Evolutionary conservation across 2,329 filamentous ascomycete genomes (phyloP).

Genomic region (Coniochaeta sp.): DNA sequence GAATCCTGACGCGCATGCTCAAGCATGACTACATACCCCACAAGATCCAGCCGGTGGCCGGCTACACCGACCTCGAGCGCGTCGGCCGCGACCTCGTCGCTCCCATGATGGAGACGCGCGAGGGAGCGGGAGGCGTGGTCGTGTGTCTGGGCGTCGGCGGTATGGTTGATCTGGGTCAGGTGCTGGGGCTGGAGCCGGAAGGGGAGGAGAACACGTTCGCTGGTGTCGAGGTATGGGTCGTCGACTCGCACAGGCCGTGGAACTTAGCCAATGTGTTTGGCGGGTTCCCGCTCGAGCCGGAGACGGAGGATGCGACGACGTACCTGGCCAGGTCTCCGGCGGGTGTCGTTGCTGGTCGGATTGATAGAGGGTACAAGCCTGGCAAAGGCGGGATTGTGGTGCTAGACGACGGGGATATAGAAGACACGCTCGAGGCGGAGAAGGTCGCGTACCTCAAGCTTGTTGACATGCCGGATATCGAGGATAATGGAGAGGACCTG

Average conservation of each 20-base stretch:
- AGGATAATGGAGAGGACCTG: constrained; percentile 61
- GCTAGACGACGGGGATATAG: constrained; percentile 93
- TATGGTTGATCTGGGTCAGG: constrained; percentile 75
- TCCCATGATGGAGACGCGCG: constrained; percentile 79
- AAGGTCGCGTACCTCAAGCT: constrained; percentile 79
- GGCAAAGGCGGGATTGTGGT: constrained; percentile 85
- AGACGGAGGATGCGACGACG: constrained; percentile 36
- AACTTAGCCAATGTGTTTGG: constrained; percentile 92
- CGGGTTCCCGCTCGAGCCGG: constrained; percentile 52
- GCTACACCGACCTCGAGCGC: constrained; percentile 81
- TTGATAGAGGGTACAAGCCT: constrained; percentile 65
- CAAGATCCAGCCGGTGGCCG: constrained; percentile 91
- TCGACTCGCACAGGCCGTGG: constrained; percentile 89
- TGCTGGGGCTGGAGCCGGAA: constrained; percentile 67
- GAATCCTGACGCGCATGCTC: constrained; percentile 85
- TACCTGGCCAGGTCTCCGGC: constrained; percentile 45
- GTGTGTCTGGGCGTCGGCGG: constrained; percentile 90
- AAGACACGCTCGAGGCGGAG: constrained; percentile 69
- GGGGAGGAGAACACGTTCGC: constrained; percentile 62
- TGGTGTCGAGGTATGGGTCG: constrained; percentile 90
- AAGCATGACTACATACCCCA: constrained; percentile 97
- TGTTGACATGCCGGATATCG: constrained; percentile 83
- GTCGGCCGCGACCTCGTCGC: constrained; percentile 72
- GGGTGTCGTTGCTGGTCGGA: constrained; percentile 67
- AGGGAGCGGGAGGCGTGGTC: constrained; percentile 81